Conservation (phyloP, 75 land plant species). For the Sequoiadendron giganteum region DNA sequence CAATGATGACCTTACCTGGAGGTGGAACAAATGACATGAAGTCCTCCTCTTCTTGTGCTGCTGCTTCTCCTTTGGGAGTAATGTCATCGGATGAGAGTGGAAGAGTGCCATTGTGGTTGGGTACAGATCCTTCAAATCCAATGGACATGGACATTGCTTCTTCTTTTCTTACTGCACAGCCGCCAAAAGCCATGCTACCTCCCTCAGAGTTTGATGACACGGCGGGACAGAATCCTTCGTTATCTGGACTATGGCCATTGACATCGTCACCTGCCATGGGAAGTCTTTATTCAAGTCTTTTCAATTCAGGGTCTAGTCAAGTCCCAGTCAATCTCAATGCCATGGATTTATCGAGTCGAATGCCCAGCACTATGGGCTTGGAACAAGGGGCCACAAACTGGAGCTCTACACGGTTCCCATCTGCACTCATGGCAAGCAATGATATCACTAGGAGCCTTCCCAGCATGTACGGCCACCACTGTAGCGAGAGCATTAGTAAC, state of each 20-base stretch:
- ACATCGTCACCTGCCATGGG: slow-evolving; percentile 15
- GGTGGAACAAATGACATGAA: too few relatives aligned
- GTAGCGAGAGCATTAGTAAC: background rate
- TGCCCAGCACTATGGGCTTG: background rate
- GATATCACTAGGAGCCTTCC: background rate
- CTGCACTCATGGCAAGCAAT: background rate
- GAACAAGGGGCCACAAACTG: background rate
- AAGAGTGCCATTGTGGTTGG: slow-evolving; percentile 29
- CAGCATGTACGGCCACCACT: background rate
- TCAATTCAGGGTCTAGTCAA: slow-evolving; percentile 13
- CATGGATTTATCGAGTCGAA: background rate
- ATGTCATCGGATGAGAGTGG: background rate
- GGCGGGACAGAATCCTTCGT: background rate
- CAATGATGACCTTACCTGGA: slow-evolving; percentile 32
- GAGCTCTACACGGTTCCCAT: background rate
- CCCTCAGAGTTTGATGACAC: background rate
- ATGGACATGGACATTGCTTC: background rate
- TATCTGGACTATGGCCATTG: slow-evolving; percentile 12
- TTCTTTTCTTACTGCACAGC: background rate
- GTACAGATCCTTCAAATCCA: slow-evolving; percentile 16
- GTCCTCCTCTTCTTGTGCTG: slow-evolving; percentile 7
- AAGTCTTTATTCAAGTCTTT: slow-evolving; percentile 26
- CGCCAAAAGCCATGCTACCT: slow-evolving; percentile 1
- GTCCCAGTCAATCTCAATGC: background rate
- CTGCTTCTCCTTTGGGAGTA: slow-evolving; percentile 20